Conservation (phyloP, 2,329 filamentous ascomycete species). For the Clarireedia hainanense region DNA sequence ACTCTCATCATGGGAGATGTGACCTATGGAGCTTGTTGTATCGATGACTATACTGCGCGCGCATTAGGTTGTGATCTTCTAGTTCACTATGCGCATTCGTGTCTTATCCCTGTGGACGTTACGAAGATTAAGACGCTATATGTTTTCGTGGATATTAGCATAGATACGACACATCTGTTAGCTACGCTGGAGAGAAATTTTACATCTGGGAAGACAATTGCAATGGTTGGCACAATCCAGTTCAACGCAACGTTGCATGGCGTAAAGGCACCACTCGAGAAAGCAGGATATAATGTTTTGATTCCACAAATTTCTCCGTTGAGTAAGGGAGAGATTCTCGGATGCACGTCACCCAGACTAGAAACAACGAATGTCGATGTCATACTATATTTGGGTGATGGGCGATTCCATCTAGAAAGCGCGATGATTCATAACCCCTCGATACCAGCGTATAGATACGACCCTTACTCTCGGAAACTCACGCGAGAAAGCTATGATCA, state of each 20-base stretch:
- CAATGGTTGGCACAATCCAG: slow-evolving; percentile 93
- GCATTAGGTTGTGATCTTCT: slow-evolving; percentile 90
- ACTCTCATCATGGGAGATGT: slow-evolving; percentile 99
- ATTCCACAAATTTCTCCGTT: slow-evolving; percentile 90
- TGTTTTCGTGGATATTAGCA: slow-evolving; percentile 96
- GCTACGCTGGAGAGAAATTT: slow-evolving; percentile 88
- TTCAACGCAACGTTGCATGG: slow-evolving; percentile 97
- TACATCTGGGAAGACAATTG: slow-evolving; percentile 73
- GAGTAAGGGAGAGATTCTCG: slow-evolving; percentile 90
- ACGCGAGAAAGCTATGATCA: slow-evolving; percentile 91
- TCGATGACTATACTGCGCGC: slow-evolving; percentile 94
- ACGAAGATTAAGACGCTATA: slow-evolving; percentile 97
- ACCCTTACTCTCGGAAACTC: slow-evolving; percentile 87
- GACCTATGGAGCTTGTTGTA: slow-evolving; percentile 96
- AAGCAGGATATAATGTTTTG: slow-evolving; percentile 74
- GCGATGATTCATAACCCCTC: slow-evolving; percentile 98
- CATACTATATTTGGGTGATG: slow-evolving; percentile 85
- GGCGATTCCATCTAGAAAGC: slow-evolving; percentile 91
- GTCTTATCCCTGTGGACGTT: slow-evolving; percentile 90
- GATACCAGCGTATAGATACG: slow-evolving; percentile 89
- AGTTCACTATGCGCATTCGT: slow-evolving; percentile 95
- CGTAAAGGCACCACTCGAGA: slow-evolving; percentile 67
- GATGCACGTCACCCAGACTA: slow-evolving; percentile 84
- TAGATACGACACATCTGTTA: slow-evolving; percentile 81
- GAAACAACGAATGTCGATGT: slow-evolving; percentile 57